These are phyloP conservation scores for Termitomyces sp. DNA, from an alignment of 768 basidiomycete species.

Conservation along the genomic window DNA sequence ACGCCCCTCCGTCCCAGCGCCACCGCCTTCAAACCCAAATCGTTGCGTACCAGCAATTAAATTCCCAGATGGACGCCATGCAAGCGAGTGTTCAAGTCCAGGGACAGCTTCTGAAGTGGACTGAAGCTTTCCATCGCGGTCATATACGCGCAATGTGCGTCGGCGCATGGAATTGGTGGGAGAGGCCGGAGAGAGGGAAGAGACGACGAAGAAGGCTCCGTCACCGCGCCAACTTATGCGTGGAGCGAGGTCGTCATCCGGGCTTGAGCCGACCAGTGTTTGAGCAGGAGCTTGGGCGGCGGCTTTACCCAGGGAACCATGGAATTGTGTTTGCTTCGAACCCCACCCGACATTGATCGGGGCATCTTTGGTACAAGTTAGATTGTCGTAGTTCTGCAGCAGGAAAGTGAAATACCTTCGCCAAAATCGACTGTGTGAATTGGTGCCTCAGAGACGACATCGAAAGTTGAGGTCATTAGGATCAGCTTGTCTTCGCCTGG, in stretches of 20 bases:
- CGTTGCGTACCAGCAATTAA: constrained; percentile 80
- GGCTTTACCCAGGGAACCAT: constrained; percentile 89
- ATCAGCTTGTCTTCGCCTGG: constrained; percentile 76
- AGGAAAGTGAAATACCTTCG: constrained; percentile 50
- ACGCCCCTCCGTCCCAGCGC: constrained; percentile 59
- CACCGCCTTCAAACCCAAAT: constrained; percentile 74
- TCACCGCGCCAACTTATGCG: constrained; percentile 95
- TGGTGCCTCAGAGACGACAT: constrained; percentile 77
- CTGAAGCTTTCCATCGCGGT: constrained; percentile 69
- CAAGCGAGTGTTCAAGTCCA: constrained; percentile 75
- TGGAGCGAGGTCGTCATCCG: constrained; percentile 68
- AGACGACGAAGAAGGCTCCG: constrained; percentile 84
- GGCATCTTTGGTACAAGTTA: constrained; percentile 48
- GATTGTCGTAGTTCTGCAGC: neutral
- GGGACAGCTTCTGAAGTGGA: constrained; percentile 82
- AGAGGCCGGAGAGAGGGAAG: constrained; percentile 53
- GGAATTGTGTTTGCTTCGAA: constrained; percentile 94
- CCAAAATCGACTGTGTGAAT: constrained; percentile 79
- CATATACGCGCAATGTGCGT: constrained; percentile 71
- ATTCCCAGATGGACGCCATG: constrained; percentile 89
- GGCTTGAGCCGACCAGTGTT: constrained; percentile 46
- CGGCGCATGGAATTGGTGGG: constrained; percentile 30
- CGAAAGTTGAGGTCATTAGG: constrained; percentile 86
- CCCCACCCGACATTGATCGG: constrained; percentile 99
- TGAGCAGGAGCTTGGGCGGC: constrained; percentile 58